Conservation (phyloP, 352 stramenopile genomes). For the Vaucheria bursata region DNA sequence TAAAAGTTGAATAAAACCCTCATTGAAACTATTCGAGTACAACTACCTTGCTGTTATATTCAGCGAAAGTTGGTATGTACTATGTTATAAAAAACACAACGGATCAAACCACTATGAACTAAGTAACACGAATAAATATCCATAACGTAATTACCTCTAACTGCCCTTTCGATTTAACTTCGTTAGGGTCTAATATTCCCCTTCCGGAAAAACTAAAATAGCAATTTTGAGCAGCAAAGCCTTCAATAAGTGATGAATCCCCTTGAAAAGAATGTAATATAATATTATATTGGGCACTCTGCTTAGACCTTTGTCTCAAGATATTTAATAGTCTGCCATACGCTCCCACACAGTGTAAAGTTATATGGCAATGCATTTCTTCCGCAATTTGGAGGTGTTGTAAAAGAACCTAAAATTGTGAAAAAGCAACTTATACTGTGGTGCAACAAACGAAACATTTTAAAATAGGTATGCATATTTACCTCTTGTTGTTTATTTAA, state of each 20-base stretch:
- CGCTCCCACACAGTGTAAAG: conserved; percentile 23
- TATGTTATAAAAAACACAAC: too few species aligned
- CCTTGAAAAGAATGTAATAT: conserved; percentile 37
- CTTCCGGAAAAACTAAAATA: conserved; percentile 31
- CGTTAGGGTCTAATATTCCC: too few species aligned
- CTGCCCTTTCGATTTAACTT: too few species aligned
- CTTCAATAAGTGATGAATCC: conserved; percentile 3
- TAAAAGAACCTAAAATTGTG: conserved; percentile 5
- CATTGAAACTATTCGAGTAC: too few species aligned
- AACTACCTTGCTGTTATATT: too few species aligned
- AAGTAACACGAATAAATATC: too few species aligned
- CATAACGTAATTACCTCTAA: too few species aligned
- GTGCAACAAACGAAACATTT: too few species aligned
- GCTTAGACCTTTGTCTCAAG: background rate
- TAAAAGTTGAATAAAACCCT: too few species aligned
- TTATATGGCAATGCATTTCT: conserved; percentile 8
- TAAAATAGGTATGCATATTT: background rate
- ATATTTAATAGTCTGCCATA: background rate
- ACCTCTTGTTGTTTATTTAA: conserved; percentile 25
- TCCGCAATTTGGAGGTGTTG: conserved; percentile 14
- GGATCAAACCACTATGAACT: too few species aligned
- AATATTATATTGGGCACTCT: background rate
- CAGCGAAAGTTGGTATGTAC: too few species aligned
- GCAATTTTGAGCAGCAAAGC: background rate
- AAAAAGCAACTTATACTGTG: too few species aligned